Conservation (phyloP, 2,329 filamentous ascomycete species). For the Fusarium chaquense region DNA sequence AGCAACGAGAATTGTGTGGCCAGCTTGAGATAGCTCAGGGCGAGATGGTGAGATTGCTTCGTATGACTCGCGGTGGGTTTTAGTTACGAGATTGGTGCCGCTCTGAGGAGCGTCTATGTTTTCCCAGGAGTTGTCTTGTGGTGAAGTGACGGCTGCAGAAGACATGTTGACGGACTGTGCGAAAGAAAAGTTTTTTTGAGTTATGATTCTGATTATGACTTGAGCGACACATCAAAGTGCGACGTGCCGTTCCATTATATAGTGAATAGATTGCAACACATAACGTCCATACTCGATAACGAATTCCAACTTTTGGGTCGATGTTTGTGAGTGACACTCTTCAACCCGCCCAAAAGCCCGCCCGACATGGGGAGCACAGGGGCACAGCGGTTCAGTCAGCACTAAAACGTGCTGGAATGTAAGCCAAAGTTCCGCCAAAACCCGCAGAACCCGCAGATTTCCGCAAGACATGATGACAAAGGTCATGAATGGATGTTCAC, state of each 20-base stretch:
- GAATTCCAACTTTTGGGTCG: neutral
- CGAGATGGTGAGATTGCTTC: constrained; percentile 53
- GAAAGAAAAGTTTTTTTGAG: neutral
- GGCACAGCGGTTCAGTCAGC: neutral
- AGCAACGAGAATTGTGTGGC: constrained; percentile 1
- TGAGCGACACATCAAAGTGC: neutral
- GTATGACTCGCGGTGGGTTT: constrained; percentile 44
- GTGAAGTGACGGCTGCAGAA: neutral
- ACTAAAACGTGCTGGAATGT: neutral
- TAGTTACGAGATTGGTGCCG: neutral
- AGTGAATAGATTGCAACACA: neutral
- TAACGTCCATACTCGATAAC: too few species aligned
- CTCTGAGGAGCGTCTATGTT: neutral
- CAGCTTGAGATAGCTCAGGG: constrained; percentile 57
- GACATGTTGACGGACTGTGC: neutral
- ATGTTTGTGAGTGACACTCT: neutral
- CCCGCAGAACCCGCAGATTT: neutral
- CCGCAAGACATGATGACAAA: constrained; percentile 17
- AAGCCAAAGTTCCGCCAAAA: neutral
- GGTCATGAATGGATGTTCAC: neutral
- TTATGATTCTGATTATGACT: neutral
- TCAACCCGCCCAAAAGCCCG: neutral
- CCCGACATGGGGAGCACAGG: fast-evolving
- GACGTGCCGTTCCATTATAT: neutral
- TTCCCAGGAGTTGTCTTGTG: constrained; percentile 13